Evolutionary conservation across 768 basidiomycete species (phyloP).

Genomic region (Candolleomyces aberdarensis): DNA sequence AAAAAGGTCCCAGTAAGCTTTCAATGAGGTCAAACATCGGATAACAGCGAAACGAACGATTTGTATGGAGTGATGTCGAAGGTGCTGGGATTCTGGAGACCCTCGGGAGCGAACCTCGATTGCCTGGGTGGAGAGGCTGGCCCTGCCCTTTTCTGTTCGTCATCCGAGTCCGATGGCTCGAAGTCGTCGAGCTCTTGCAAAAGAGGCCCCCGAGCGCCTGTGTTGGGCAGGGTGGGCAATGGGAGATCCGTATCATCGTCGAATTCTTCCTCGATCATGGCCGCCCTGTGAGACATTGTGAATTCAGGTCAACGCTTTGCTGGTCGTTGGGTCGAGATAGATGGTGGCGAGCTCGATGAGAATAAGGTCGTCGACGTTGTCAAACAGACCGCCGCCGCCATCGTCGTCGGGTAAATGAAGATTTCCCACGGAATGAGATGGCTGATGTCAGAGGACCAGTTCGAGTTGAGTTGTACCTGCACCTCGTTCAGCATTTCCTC

Average conservation of each 20-base stretch:
- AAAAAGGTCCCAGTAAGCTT: not conserved
- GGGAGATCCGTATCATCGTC: slow-evolving; percentile 95
- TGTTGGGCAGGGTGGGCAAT: slow-evolving; percentile 68
- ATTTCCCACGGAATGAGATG: slow-evolving; percentile 10
- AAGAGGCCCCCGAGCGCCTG: slow-evolving; percentile 69
- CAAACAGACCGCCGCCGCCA: not conserved
- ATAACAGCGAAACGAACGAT: slow-evolving; percentile 47
- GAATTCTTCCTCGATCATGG: slow-evolving; percentile 68
- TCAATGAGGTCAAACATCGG: not conserved
- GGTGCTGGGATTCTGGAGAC: slow-evolving; percentile 29
- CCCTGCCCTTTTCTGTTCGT: slow-evolving; percentile 35
- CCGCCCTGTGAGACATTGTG: slow-evolving; percentile 69
- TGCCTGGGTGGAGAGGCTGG: slow-evolving; percentile 53
- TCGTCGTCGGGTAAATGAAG: not conserved
- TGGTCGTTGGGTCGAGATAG: slow-evolving; percentile 8
- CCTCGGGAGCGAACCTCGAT: slow-evolving; percentile 21
- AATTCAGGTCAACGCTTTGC: not conserved
- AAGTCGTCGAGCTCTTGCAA: slow-evolving; percentile 74
- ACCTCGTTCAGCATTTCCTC: not conserved
- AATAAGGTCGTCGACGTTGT: slow-evolving; percentile 1
- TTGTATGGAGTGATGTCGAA: slow-evolving; percentile 80
- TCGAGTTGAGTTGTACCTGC: not conserved
- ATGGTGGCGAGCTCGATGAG: slow-evolving; percentile 4
- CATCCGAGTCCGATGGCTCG: slow-evolving; percentile 28
- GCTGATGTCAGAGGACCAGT: not conserved